Conservation (phyloP, 768 basidiomycete genomes). For the Trametes elegans region DNA sequence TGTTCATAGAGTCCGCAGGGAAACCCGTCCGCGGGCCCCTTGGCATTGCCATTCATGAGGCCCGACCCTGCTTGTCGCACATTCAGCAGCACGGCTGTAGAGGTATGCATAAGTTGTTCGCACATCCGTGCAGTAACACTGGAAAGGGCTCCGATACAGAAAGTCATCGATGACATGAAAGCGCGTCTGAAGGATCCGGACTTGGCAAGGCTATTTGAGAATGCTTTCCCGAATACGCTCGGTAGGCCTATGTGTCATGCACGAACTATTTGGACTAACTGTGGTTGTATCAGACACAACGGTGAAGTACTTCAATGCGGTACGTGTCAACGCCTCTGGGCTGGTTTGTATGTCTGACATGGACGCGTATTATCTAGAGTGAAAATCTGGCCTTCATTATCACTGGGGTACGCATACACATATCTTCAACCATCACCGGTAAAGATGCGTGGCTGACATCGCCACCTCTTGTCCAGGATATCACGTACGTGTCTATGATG, state of each 20-base stretch:
- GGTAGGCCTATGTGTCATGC: slow-evolving; percentile 39
- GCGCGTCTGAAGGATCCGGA: slow-evolving; percentile 71
- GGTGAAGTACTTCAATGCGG: slow-evolving; percentile 70
- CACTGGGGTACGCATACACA: slow-evolving; percentile 53
- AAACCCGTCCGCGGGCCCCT: slow-evolving; percentile 53
- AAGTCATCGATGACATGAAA: slow-evolving; percentile 76
- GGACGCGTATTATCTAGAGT: slow-evolving; percentile 38
- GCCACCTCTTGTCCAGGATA: no score
- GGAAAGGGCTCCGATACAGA: slow-evolving; percentile 35
- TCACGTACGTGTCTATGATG: slow-evolving; percentile 45
- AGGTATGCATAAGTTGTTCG: slow-evolving; percentile 41
- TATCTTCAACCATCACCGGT: background rate
- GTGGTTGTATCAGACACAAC: slow-evolving; percentile 58
- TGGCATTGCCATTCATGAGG: slow-evolving; percentile 71
- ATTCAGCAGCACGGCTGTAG: slow-evolving; percentile 72
- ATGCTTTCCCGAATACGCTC: slow-evolving; percentile 80
- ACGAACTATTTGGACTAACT: background rate
- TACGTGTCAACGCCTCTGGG: slow-evolving; percentile 24
- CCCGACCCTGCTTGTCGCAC: slow-evolving; percentile 68
- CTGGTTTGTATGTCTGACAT: background rate
- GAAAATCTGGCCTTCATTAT: slow-evolving; percentile 79
- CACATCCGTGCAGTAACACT: background rate
- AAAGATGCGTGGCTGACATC: no score
- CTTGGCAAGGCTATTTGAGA: slow-evolving; percentile 75
- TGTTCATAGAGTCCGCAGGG: slow-evolving; percentile 63